Percentiles rank a stretch among this genome's conserved stretches.
Conservation (phyloP, 805 yeast species). For the Starmera quercuum region DNA sequence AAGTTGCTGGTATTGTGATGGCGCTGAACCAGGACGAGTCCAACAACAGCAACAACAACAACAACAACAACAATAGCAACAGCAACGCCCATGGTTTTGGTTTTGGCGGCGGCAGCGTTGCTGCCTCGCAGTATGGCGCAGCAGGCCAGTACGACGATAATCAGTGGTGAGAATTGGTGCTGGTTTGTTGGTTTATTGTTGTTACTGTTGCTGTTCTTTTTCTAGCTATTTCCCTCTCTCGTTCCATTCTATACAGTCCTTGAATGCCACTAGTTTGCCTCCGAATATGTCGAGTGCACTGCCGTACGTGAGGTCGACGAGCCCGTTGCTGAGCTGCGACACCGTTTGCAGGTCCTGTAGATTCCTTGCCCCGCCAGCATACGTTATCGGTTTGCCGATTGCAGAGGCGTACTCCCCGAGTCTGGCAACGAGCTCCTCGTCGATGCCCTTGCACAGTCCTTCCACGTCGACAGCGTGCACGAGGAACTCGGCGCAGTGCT, state of each 20-base stretch:
- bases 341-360: constrained; percentile 65
- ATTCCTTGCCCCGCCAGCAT: constrained; percentile 94
- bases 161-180: constrained; percentile 3
- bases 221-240: constrained; percentile 9
- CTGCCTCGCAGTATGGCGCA: constrained; percentile 18
- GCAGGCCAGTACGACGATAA: constrained; percentile 13
- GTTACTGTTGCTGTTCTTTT: neutral
- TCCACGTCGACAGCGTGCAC: constrained; percentile 99
- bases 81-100: constrained; percentile 25
- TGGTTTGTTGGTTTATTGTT: neutral
- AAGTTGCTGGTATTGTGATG: constrained; percentile 79
- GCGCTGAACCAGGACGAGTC: constrained; percentile 50
- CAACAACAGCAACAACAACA: constrained; percentile 22
- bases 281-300: constrained; percentile 94
- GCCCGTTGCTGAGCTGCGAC: constrained; percentile 59
- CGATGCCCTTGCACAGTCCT: constrained; percentile 92
- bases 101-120: constrained; percentile 14
- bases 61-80: constrained; percentile 23
- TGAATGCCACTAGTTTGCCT: constrained; percentile 69
- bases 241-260: constrained; percentile 76
- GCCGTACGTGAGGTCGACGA: constrained; percentile 89
- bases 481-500: constrained; percentile 77
- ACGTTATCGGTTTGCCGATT: constrained; percentile 62
- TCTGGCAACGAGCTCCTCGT: constrained; percentile 60
- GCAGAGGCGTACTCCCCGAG: constrained; percentile 67